These are phyloP conservation scores for Rhodomyrtus psidioides DNA, from an alignment of 441 rosid genomes.

Conservation along the genomic window DNA sequence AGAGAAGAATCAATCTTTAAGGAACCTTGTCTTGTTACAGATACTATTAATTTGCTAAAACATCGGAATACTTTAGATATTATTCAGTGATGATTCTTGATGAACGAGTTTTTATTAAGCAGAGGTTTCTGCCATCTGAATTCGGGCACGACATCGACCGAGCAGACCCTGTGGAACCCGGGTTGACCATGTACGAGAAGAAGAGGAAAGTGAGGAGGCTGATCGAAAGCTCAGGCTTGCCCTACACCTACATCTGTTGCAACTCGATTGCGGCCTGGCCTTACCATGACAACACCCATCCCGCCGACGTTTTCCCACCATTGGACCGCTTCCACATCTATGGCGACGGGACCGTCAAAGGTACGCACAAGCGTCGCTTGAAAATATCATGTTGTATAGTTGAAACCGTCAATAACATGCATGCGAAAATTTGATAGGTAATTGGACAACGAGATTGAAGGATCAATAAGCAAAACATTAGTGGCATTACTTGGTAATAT, in stretches of 20 bases:
- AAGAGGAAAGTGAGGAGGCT: neutral
- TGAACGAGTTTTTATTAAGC: neutral
- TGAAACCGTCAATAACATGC: neutral
- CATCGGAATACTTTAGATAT: neutral
- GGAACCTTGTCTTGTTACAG: neutral
- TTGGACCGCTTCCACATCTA: neutral
- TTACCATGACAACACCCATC: constrained; percentile 7
- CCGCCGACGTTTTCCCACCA: neutral
- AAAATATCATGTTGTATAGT: neutral
- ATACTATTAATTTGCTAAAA: neutral
- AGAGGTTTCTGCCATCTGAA: constrained; percentile 3
- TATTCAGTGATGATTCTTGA: neutral
- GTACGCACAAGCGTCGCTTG: neutral
- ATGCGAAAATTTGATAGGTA: neutral
- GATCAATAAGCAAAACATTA: neutral
- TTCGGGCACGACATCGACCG: constrained; percentile 2
- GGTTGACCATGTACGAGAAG: neutral
- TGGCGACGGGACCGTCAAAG: neutral
- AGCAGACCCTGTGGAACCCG: constrained; percentile 2
- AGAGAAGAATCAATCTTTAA: neutral
- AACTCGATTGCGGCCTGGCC: constrained; percentile 7
- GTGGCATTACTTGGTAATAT: neutral
- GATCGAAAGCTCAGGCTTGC: neutral
- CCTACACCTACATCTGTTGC: constrained; percentile 8
- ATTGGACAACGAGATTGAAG: neutral